A percentile compares a stretch with the other conserved stretches of the same genome.
phyloP scores from a whole-genome alignment of 192 early-diverging fungal genomes.

The Coemansia sp. region DNA sequence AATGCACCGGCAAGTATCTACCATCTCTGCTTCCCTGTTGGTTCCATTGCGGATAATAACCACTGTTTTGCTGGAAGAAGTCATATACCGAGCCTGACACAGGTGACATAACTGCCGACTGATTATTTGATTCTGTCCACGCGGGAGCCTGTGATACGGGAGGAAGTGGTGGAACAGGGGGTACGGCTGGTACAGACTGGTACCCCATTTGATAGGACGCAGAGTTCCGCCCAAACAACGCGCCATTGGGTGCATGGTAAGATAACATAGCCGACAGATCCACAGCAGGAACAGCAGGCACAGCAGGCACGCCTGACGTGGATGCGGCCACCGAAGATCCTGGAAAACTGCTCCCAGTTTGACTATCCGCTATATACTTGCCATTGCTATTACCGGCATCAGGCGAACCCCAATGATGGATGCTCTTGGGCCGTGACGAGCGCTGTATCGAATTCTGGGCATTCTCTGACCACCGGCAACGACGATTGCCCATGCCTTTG shows the following conservation, averaged over 20 bases:
- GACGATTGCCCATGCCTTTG: conserved; percentile 37
- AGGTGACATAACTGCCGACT: not conserved
- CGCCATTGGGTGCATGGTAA: conserved; percentile 15
- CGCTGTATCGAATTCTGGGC: conserved; percentile 4
- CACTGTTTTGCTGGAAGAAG: conserved; percentile 32
- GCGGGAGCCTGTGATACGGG: no score
- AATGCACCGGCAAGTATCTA: no score
- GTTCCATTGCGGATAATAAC: conserved; percentile 12
- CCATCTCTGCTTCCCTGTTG: not conserved
- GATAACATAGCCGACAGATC: conserved; percentile 8
- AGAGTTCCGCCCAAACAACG: not conserved
- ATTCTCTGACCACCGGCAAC: conserved; percentile 32
- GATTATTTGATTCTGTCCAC: no score
- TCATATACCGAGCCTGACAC: conserved; percentile 31
- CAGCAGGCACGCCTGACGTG: no score
- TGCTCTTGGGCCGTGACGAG: not conserved
- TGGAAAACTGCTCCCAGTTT: no score
- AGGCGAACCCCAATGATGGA: not conserved
- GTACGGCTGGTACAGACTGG: not conserved
- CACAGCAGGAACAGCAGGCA: not conserved
- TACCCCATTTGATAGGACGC: not conserved
- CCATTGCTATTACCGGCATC: no score
- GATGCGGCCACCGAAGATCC: no score
- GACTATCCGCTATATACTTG: no score
- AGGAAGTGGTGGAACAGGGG: no score